Evolutionary conservation across 768 basidiomycete genomes (phyloP).

Genomic region (Mycena latifolia): DNA sequence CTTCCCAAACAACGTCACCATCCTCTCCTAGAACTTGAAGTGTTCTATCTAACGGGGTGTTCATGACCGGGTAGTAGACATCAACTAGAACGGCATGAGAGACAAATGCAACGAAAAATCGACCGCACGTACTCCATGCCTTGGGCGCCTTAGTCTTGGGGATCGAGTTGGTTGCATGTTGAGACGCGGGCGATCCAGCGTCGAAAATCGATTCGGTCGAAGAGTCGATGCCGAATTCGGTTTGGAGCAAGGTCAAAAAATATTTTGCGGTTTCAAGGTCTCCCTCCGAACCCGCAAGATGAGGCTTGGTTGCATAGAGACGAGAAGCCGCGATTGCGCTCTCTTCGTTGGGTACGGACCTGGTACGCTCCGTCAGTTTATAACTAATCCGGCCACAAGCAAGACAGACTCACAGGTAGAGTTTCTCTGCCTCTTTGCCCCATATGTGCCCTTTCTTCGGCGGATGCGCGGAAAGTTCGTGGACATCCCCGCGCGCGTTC

Average conservation of each 20-base stretch:
- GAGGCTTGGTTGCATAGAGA: constrained; percentile 65
- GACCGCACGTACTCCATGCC: constrained; percentile 60
- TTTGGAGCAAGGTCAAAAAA: constrained; percentile 65
- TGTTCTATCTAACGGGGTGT: constrained; percentile 69
- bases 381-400: too few species aligned
- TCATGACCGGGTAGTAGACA: constrained; percentile 81
- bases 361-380: constrained; percentile 36
- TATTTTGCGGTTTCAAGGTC: constrained; percentile 71
- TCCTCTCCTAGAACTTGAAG: constrained; percentile 68
- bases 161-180: constrained; percentile 63
- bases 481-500: constrained; percentile 2
- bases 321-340: constrained; percentile 66
- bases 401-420: constrained; percentile 42
- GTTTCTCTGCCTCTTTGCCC: constrained; percentile 45
- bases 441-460: constrained; percentile 29
- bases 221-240: constrained; percentile 57
- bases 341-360: constrained; percentile 63
- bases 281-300: constrained; percentile 68
- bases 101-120: neutral
- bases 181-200: constrained; percentile 50
- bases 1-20: constrained; percentile 65
- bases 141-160: constrained; percentile 52
- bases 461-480: constrained; percentile 13
- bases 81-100: constrained; percentile 48
- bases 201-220: constrained; percentile 40